Evolutionary conservation across 1,139 yeast species (phyloP).

Genomic region (Kodamaea anthophila): DNA sequence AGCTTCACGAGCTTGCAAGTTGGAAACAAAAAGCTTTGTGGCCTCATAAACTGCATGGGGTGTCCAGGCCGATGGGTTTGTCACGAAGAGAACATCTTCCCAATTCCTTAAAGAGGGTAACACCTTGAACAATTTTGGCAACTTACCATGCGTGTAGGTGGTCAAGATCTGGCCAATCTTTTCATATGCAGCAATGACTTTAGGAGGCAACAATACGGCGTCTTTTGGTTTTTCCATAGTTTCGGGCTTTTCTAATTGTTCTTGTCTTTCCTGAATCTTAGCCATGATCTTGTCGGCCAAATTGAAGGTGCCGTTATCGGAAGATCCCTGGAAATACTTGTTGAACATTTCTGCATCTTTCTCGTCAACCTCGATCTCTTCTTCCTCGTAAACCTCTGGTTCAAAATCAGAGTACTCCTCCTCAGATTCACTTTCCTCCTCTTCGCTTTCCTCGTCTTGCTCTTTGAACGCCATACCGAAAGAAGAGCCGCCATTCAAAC

Average conservation of each 20-base stretch:
- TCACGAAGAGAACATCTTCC: slow-evolving; percentile 91
- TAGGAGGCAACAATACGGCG: slow-evolving; percentile 82
- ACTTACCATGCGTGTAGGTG: slow-evolving; percentile 92
- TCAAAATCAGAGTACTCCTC: slow-evolving; percentile 49
- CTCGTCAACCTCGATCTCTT: slow-evolving; percentile 60
- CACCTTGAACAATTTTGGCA: slow-evolving; percentile 91
- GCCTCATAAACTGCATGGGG: slow-evolving; percentile 97
- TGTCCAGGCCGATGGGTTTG: slow-evolving; percentile 91
- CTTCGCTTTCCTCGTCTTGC: slow-evolving; percentile 25
- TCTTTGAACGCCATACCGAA: slow-evolving; percentile 22
- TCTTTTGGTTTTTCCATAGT: slow-evolving; percentile 26
- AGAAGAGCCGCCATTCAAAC: no score
- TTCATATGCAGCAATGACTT: slow-evolving; percentile 89
- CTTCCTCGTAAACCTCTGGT: slow-evolving; percentile 41
- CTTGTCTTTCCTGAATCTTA: slow-evolving; percentile 63
- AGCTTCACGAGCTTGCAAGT: slow-evolving; percentile 80
- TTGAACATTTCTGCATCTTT: slow-evolving; percentile 69
- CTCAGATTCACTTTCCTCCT: slow-evolving; percentile 23
- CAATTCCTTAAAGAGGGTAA: slow-evolving; percentile 89
- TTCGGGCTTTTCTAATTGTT: slow-evolving; percentile 20
- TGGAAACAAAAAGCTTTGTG: slow-evolving; percentile 87
- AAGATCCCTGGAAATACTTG: slow-evolving; percentile 44
- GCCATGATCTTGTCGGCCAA: slow-evolving; percentile 91
- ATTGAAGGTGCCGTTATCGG: slow-evolving; percentile 47
- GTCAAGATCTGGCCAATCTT: slow-evolving; percentile 84